Conservation (phyloP, 768 basidiomycete genomes). For the Gymnopilus dilepis region DNA sequence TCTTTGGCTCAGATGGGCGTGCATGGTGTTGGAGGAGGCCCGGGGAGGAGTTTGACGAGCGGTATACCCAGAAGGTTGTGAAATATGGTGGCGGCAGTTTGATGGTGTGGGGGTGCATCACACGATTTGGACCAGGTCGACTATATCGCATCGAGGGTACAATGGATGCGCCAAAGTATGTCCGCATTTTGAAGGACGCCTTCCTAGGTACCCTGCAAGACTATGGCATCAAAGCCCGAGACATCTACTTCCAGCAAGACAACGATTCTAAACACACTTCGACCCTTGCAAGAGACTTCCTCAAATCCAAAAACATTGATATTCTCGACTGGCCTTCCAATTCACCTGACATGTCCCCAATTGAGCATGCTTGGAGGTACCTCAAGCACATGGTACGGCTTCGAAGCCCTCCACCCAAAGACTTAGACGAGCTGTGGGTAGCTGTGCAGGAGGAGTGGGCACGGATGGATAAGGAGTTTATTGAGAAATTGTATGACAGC, state of each 20-base stretch:
- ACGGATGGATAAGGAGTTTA: not conserved
- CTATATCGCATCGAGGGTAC: not conserved
- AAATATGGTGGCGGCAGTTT: conserved; percentile 1
- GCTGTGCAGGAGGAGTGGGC: conserved; percentile 4
- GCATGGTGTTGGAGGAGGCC: not conserved
- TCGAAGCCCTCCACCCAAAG: not conserved
- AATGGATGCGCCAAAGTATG: not conserved
- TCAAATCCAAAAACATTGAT: not conserved
- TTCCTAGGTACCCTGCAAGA: not conserved
- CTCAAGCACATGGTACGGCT: not conserved
- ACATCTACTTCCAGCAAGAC: not conserved
- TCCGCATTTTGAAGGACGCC: not conserved
- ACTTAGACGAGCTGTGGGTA: not conserved
- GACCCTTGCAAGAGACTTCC: not conserved
- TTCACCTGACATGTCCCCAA: not conserved
- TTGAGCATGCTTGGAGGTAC: not conserved
- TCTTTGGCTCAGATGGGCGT: conserved; percentile 1
- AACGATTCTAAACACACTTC: conserved; percentile 1
- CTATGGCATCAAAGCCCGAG: not conserved
- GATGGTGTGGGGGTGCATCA: conserved; percentile 7
- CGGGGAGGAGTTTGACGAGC: not conserved
- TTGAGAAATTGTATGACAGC: not conserved
- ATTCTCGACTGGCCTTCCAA: not conserved
- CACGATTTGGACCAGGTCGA: not conserved
- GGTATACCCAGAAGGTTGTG: not conserved